Conservation (phyloP, 108 stramenopile species). For the Fragilaria crotonensis region DNA sequence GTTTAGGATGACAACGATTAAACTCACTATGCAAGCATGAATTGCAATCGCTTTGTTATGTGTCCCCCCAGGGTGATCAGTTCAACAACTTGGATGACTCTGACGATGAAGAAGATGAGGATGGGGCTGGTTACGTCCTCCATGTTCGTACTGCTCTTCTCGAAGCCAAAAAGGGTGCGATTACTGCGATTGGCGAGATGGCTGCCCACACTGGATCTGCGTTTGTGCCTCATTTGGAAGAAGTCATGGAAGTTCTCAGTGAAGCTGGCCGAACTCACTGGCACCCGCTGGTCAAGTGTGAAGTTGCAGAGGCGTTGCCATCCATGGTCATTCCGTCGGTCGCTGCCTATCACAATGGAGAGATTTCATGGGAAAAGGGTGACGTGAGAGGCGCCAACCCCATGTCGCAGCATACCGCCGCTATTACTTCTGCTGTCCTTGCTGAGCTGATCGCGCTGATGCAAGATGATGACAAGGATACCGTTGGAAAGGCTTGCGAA, state of each 20-base stretch:
- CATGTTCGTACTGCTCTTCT: conserved; percentile 90
- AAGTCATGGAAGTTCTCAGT: conserved; percentile 67
- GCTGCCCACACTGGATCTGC: conserved; percentile 84
- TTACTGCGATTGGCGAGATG: conserved; percentile 94
- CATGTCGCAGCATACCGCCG: conserved; percentile 60
- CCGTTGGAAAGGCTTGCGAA: conserved; percentile 86
- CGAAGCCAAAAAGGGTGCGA: conserved; percentile 94
- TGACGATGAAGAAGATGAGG: conserved; percentile 86
- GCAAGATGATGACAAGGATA: conserved; percentile 70
- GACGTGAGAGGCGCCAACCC: conserved; percentile 50
- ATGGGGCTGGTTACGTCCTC: conserved; percentile 63
- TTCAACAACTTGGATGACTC: conserved; percentile 80
- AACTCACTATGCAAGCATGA: conserved; percentile 26
- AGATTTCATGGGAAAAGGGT: conserved; percentile 85
- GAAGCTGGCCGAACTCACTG: conserved; percentile 80
- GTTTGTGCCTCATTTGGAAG: conserved; percentile 80
- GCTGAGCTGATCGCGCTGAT: conserved; percentile 69
- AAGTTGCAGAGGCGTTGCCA: conserved; percentile 75
- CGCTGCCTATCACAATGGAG: conserved; percentile 67
- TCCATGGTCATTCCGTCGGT: conserved; percentile 66
- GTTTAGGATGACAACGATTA: conserved; percentile 9
- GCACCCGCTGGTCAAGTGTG: conserved; percentile 86
- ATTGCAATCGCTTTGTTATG: conserved; percentile 35
- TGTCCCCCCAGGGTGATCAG: conserved; percentile 39
- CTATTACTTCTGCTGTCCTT: conserved; percentile 62